These are phyloP conservation scores for Mesembryanthemum crystallinum DNA, from an alignment of 148 eudicot genomes.

Conservation along the genomic window DNA sequence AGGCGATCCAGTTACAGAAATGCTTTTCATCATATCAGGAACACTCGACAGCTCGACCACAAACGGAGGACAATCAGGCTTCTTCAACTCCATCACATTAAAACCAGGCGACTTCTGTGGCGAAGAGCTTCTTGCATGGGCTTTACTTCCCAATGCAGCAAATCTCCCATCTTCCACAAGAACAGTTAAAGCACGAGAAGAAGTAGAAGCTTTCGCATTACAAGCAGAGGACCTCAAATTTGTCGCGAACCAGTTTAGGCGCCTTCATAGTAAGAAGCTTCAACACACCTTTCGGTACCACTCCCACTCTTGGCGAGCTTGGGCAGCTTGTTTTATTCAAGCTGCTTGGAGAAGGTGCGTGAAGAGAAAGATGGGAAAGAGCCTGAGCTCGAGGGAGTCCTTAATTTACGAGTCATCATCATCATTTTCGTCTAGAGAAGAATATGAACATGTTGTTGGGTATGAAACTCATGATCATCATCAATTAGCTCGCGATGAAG, in stretches of 20 bases:
- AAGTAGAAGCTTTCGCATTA: conserved; percentile 69
- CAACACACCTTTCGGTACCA: conserved; percentile 80
- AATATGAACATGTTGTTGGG: conserved; percentile 25
- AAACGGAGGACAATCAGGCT: conserved; percentile 64
- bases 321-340: conserved; percentile 86
- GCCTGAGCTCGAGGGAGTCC: conserved; percentile 36
- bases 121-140: conserved; percentile 74
- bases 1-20: conserved; percentile 68
- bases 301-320: conserved; percentile 87
- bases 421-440: background rate
- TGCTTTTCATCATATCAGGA: conserved; percentile 63
- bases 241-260: conserved; percentile 79
- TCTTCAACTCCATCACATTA: conserved; percentile 57
- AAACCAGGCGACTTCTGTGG: conserved; percentile 73
- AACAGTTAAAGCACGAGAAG: conserved; percentile 51
- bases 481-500: conserved; percentile 23
- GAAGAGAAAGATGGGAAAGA: conserved; percentile 54
- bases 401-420: conserved; percentile 11
- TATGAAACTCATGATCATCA: conserved; percentile 24
- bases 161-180: conserved; percentile 63
- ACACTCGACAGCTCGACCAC: conserved; percentile 66
- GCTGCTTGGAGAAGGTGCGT: conserved; percentile 78
- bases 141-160: conserved; percentile 49
- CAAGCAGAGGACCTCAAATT: conserved; percentile 67
- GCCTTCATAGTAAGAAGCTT: conserved; percentile 78